phyloP scores from a whole-genome alignment of 257 asterid genomes.

The Nicotiana undulata region DNA sequence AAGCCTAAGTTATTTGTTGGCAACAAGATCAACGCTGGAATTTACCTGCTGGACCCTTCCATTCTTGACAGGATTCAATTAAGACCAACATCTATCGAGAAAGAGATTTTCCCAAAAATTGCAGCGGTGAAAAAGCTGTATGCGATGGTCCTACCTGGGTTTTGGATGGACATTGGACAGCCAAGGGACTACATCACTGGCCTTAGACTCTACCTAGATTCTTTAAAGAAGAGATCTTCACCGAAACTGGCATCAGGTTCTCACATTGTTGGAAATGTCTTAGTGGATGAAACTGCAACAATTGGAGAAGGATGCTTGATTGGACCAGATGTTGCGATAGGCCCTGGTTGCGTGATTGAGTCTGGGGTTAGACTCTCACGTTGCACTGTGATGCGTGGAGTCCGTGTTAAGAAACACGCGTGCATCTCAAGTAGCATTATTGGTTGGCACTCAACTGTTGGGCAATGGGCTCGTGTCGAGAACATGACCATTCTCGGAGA shows the following conservation, averaged over 20 bases:
- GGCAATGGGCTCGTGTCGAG: conserved; percentile 90
- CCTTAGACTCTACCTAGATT: conserved; percentile 61
- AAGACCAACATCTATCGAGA: conserved; percentile 81
- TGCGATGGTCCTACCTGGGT: conserved; percentile 83
- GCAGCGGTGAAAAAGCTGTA: conserved; percentile 53
- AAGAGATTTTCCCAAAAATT: conserved; percentile 72
- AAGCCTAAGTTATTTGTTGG: conserved; percentile 83
- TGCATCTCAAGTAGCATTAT: conserved; percentile 75
- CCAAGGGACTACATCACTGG: conserved; percentile 86
- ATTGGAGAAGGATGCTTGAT: conserved; percentile 86
- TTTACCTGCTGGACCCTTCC: conserved; percentile 68
- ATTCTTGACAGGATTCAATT: conserved; percentile 62
- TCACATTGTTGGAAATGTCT: conserved; percentile 62
- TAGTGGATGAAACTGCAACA: conserved; percentile 65
- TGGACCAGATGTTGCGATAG: conserved; percentile 88
- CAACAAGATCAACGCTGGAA: conserved; percentile 87
- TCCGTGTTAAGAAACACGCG: conserved; percentile 70
- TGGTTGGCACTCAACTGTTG: conserved; percentile 94
- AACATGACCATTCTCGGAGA: conserved; percentile 85
- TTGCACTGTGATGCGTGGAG: conserved; percentile 91
- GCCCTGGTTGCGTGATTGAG: conserved; percentile 75
- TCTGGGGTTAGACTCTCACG: conserved; percentile 85
- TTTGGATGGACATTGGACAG: conserved; percentile 98
- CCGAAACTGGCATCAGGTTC: conserved; percentile 51
- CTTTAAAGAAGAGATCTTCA: conserved; percentile 56